Evolutionary conservation across 306 rosid genomes (phyloP).

Genomic region (Parietaria judaica): DNA sequence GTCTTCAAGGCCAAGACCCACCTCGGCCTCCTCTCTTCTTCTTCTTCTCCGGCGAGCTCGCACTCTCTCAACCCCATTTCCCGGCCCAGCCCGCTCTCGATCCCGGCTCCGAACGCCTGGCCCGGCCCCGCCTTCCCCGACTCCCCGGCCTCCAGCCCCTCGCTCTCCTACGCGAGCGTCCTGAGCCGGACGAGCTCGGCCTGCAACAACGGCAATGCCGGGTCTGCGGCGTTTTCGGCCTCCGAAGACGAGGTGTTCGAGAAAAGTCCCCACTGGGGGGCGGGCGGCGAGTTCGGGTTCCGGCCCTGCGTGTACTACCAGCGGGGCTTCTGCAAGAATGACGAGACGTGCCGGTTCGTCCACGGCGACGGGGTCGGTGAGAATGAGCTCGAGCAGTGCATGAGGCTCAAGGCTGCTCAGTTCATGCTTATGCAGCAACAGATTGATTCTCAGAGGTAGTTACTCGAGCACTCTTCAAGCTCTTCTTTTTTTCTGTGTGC

Average conservation of each 20-base stretch:
- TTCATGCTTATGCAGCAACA: conserved; percentile 52
- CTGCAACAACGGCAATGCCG: neutral
- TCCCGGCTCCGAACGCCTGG: conserved; percentile 40
- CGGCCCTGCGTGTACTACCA: conserved; percentile 78
- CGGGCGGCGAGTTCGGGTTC: conserved; percentile 47
- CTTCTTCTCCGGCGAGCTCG: conserved; percentile 28
- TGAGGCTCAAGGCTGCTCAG: conserved; percentile 56
- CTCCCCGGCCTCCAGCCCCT: conserved; percentile 16
- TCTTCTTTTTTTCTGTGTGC: neutral
- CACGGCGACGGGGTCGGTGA: conserved; percentile 50
- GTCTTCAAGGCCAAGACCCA: conserved; percentile 55
- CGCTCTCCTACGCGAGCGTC: conserved; percentile 45
- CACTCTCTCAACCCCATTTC: conserved; percentile 60
- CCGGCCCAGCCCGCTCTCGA: conserved; percentile 62
- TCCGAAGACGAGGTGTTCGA: conserved; percentile 38
- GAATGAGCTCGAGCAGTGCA: conserved; percentile 45
- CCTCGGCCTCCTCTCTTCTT: conserved; percentile 28
- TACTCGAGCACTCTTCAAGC: neutral
- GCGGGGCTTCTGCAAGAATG: conserved; percentile 82
- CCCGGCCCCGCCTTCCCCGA: neutral
- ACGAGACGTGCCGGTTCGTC: conserved; percentile 60
- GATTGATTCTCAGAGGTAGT: conserved; percentile 48
- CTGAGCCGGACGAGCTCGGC: conserved; percentile 37
- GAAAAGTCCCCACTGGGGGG: conserved; percentile 34
- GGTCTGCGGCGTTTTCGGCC: neutral